Conservation (phyloP, 2,329 filamentous ascomycete species). For the Cladorrhinum sp. region DNA sequence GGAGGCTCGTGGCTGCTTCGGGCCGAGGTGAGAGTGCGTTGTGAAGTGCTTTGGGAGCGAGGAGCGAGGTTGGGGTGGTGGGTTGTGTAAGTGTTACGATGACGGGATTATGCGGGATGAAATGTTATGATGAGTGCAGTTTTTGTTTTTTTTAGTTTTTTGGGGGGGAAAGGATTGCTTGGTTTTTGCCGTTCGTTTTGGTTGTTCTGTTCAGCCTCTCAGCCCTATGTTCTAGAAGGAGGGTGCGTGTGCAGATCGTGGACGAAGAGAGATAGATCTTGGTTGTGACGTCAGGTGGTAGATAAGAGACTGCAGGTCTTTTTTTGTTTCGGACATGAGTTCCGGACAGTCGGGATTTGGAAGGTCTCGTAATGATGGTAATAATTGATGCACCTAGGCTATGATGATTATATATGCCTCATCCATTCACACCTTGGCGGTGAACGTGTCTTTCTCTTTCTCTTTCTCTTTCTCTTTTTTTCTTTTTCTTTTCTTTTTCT, state of each 20-base stretch:
- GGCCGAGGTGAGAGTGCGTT: slow-evolving; percentile 38
- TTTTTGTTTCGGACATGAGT: neutral
- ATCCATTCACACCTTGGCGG: neutral
- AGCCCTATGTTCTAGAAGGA: neutral
- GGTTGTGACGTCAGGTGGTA: neutral
- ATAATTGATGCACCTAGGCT: no score
- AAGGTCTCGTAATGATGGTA: neutral
- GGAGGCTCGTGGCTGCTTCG: slow-evolving; percentile 37
- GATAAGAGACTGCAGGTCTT: neutral
- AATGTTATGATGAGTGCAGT: neutral
- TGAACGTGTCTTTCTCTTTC: neutral
- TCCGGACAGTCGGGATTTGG: neutral
- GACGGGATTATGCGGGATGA: neutral
- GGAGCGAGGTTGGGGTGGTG: neutral
- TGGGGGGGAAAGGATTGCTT: no score
- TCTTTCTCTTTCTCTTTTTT: neutral
- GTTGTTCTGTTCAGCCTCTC: slow-evolving; percentile 8
- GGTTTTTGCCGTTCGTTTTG: neutral
- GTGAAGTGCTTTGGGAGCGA: slow-evolving; percentile 31
- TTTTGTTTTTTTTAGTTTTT: neutral
- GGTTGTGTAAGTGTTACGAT: neutral
- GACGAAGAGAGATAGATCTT: neutral
- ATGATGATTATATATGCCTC: neutral
- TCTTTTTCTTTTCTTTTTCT: neutral
- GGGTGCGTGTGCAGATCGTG: neutral